phyloP scores from a whole-genome alignment of 2,329 filamentous ascomycete genomes.

The Pestalotiopsis sp. region DNA sequence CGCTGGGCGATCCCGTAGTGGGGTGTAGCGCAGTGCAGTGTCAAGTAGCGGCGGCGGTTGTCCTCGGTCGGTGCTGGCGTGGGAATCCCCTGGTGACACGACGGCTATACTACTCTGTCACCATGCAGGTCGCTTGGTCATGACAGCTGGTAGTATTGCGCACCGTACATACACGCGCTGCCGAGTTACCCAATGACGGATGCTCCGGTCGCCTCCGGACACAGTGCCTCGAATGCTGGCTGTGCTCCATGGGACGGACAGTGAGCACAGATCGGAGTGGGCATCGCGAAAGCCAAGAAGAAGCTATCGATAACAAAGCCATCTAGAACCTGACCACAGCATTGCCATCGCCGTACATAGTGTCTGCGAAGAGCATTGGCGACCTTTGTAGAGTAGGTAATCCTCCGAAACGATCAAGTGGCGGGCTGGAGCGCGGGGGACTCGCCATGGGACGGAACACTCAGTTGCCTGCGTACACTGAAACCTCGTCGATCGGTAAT shows the following conservation, averaged over 20 bases:
- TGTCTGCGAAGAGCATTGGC: not conserved
- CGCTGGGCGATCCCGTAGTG: conserved; percentile 9
- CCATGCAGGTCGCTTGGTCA: not conserved
- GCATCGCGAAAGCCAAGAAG: not conserved
- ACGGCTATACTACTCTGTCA: not conserved
- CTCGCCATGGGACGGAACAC: too few species aligned
- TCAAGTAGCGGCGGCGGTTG: not conserved
- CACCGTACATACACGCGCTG: not conserved
- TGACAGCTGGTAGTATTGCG: not conserved
- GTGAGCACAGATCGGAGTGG: not conserved
- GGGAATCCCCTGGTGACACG: not conserved
- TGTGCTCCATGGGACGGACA: not conserved
- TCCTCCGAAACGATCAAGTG: not conserved
- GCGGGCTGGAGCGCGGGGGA: not conserved
- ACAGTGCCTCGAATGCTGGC: not conserved
- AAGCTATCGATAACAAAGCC: not conserved
- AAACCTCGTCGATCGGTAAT: not conserved
- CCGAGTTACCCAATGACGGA: not conserved
- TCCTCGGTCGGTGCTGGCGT: not conserved
- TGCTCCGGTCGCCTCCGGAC: not conserved
- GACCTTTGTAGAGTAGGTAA: not conserved
- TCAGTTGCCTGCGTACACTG: too few species aligned
- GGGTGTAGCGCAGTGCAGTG: not conserved
- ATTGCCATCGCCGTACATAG: not conserved
- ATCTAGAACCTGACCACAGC: not conserved